These are phyloP conservation scores for Diaporthe citrichinensis DNA, from an alignment of 2,329 filamentous ascomycete genomes.

Conservation along the genomic window DNA sequence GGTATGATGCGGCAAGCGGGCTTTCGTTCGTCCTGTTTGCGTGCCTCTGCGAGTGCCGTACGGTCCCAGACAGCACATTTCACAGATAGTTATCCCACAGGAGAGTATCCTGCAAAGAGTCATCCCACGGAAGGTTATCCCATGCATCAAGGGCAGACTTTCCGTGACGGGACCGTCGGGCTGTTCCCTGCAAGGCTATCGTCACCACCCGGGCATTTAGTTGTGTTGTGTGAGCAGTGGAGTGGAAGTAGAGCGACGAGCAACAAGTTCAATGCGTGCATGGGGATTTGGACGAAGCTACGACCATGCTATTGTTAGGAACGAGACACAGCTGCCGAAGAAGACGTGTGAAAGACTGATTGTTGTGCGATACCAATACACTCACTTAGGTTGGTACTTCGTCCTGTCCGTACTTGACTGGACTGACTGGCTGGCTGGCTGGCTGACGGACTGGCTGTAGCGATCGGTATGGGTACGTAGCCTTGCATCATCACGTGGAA, in stretches of 20 bases:
- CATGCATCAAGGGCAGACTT: background rate
- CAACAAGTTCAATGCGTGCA: background rate
- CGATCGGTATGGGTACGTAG: constrained; percentile 3
- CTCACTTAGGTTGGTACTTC: background rate
- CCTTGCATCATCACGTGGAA: constrained; percentile 31
- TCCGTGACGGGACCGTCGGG: constrained; percentile 2
- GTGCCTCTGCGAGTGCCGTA: background rate
- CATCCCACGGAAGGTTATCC: background rate
- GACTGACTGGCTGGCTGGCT: background rate
- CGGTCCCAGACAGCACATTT: background rate
- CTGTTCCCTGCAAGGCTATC: background rate
- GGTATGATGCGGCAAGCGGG: constrained; percentile 1
- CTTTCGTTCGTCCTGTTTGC: background rate
- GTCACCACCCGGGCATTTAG: background rate
- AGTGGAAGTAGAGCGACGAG: background rate
- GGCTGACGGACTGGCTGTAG: background rate
- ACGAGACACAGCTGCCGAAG: background rate
- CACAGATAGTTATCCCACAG: background rate
- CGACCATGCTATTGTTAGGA: background rate
- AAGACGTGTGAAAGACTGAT: background rate
- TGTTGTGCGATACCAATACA: background rate
- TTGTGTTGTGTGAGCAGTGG: background rate
- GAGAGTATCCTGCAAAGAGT: background rate
- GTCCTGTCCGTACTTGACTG: background rate
- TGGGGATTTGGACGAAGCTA: background rate